A percentile compares a stretch with the other conserved stretches of the same genome.
Conservation (phyloP, 2,329 filamentous ascomycete species). For the Clarireedia homoeocarpa region DNA sequence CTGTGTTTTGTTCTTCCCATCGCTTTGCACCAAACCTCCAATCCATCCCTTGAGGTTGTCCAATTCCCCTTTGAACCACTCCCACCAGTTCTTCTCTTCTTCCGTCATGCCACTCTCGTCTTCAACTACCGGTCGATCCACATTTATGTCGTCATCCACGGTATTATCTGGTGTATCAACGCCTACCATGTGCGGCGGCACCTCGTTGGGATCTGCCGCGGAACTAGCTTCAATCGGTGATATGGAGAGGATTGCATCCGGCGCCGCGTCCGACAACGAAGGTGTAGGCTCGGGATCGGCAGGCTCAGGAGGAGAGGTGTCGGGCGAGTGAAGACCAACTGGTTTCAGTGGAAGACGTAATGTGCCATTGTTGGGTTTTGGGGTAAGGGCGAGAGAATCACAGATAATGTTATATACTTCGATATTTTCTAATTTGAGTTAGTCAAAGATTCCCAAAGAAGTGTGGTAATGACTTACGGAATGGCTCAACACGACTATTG, state of each 20-base stretch:
- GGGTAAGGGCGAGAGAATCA: constrained; percentile 69
- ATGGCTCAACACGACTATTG: constrained; percentile 70
- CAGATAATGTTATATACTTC: constrained; percentile 94
- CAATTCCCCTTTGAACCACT: constrained; percentile 44
- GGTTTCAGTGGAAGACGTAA: constrained; percentile 57
- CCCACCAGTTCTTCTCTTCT: constrained; percentile 36
- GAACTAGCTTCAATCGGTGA: constrained; percentile 25
- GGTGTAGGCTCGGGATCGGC: constrained; percentile 37
- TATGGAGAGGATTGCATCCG: constrained; percentile 21
- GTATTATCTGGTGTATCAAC: constrained; percentile 21
- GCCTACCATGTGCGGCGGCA: constrained; percentile 23
- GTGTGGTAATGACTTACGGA: constrained; percentile 55
- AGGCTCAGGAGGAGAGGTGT: constrained; percentile 41
- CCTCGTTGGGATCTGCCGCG: constrained; percentile 21
- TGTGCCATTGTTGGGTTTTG: constrained; percentile 81
- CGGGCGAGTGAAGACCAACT: constrained; percentile 41
- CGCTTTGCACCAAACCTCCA: neutral
- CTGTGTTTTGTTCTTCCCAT: neutral
- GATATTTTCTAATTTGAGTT: constrained; percentile 63
- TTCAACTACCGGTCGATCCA: constrained; percentile 18
- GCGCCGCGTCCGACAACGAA: constrained; percentile 6
- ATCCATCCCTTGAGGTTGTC: constrained; percentile 31
- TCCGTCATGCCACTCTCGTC: constrained; percentile 21
- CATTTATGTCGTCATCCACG: constrained; percentile 18
- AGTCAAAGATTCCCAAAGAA: constrained; percentile 12